These are phyloP conservation scores for Teunomyces panamensis DNA, from an alignment of 805 yeast genomes.

Conservation along the genomic window DNA sequence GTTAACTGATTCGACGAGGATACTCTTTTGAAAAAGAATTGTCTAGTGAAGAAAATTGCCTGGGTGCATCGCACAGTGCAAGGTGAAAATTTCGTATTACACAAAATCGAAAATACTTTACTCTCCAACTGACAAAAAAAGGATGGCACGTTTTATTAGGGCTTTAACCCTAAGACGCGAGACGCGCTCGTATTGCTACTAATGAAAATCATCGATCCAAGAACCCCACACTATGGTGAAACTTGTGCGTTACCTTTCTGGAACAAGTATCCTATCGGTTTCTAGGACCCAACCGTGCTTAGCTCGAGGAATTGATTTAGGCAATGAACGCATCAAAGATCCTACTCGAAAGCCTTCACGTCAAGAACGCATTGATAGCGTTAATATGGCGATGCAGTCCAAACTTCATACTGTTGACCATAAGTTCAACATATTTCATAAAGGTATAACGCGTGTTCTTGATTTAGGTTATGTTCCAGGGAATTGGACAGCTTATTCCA, in stretches of 20 bases:
- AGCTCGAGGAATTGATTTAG: conserved; percentile 5
- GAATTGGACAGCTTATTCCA: conserved; percentile 35
- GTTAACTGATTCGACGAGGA: conserved; percentile 58
- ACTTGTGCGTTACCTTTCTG: not conserved
- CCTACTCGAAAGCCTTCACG: conserved; percentile 12
- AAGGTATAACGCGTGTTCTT: conserved; percentile 27
- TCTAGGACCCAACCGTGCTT: not conserved
- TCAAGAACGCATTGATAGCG: conserved; percentile 22
- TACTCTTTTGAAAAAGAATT: conserved; percentile 10
- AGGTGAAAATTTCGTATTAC: conserved; percentile 3
- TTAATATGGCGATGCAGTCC: conserved; percentile 22
- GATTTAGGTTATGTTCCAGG: conserved; percentile 44
- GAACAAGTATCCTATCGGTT: not conserved
- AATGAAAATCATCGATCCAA: not conserved
- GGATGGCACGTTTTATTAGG: not conserved
- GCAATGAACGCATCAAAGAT: conserved; percentile 7
- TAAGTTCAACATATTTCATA: conserved; percentile 24
- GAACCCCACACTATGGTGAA: not conserved
- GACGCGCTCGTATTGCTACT: not conserved
- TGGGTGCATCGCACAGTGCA: not conserved
- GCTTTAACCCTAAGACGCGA: conserved; percentile 4
- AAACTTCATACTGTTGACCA: conserved; percentile 27
- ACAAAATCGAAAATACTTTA: not conserved
- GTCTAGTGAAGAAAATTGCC: not conserved
- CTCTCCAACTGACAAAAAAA: too few species aligned